Evolutionary conservation across 2,329 filamentous ascomycete genomes (phyloP).

Genomic region (Plenodomus tracheiphilus): DNA sequence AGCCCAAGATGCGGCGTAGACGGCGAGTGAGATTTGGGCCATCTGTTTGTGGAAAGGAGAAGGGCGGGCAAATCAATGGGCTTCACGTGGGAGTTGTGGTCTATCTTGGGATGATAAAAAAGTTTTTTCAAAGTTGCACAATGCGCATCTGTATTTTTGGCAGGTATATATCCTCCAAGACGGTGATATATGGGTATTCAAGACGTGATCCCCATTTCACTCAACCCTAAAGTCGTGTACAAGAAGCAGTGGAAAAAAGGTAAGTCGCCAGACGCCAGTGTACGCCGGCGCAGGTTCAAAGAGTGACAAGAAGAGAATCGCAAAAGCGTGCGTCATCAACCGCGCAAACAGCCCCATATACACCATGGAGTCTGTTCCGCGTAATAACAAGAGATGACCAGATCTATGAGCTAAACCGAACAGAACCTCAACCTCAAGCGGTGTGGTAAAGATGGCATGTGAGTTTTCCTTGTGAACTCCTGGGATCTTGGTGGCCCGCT

Average conservation of each 20-base stretch:
- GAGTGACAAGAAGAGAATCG: conserved; percentile 36
- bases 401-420: conserved; percentile 13
- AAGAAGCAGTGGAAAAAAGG: conserved; percentile 22
- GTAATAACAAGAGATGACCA: conserved; percentile 4
- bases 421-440: conserved; percentile 7
- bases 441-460: conserved; percentile 4
- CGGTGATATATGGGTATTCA: conserved; percentile 22
- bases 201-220: conserved; percentile 12
- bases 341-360: conserved; percentile 23
- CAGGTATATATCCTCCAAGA: conserved; percentile 12
- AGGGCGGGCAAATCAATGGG: too few relatives aligned
- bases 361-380: conserved; percentile 17
- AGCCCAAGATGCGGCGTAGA: too few relatives aligned
- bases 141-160: conserved; percentile 11
- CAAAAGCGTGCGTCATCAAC: conserved; percentile 2
- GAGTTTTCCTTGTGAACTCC: conserved; percentile 23
- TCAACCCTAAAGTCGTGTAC: conserved; percentile 30
- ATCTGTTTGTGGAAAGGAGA: too few relatives aligned
- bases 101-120: too few relatives aligned
- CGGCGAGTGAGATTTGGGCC: too few relatives aligned
- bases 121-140: conserved; percentile 6
- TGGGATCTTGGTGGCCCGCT: conserved; percentile 24
- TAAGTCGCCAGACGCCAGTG: conserved; percentile 5
- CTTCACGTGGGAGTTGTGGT: too few relatives aligned
- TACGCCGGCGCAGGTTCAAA: conserved; percentile 9